Evolutionary conservation across 805 yeast species (phyloP), one percentile per base, ranked within the genome.

Genomic region (Wickerhamomyces strasburgensis): DNA sequence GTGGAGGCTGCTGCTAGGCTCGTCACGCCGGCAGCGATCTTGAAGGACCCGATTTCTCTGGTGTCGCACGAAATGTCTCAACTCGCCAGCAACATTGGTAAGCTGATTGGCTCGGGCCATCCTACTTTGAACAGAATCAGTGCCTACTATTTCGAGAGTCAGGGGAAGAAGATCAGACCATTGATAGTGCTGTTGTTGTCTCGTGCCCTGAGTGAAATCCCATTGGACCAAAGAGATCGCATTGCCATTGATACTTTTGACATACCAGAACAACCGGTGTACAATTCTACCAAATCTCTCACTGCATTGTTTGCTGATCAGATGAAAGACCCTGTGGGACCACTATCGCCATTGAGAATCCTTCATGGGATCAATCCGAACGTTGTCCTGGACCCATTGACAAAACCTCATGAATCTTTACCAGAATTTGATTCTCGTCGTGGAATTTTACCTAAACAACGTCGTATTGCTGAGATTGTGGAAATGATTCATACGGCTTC

Each of bases 401-500:
- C 89, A 17, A 75, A 78, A 52, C 93, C 94, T 8, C 83, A 86
- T 72, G 82, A 75, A 45, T 68, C 75, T 27, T 66, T 82, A 37
- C 87, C 90, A 1, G 68, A 75, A 32, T 65, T 62, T 39, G 73
- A 73, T 34, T 75, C 73, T 42, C 62, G 69, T 13, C 65, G 75
- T 39, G 96, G 96, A 2, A 86, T 93, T 34, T 67, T 90, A 40
- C 98, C 98, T 31, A 88, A 93, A 49, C 98, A 93, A 64, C 72
- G 98, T 47, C 73, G 98, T 40, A 70, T 93, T 38, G 98, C 98
- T 1, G 98, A 93, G 64, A 90, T 93, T 52, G 96, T 90, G 8
- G 98, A 93, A 63, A 85, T 93, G 95, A 93, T 93, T 47, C 98
- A 93, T 60, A 93, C 98, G 1, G 98, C 98, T 3, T 84, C 95